These are phyloP conservation scores for Ceraceosorus bombacis DNA, from an alignment of 1,284 basidiomycete species.

Conservation along the genomic window DNA sequence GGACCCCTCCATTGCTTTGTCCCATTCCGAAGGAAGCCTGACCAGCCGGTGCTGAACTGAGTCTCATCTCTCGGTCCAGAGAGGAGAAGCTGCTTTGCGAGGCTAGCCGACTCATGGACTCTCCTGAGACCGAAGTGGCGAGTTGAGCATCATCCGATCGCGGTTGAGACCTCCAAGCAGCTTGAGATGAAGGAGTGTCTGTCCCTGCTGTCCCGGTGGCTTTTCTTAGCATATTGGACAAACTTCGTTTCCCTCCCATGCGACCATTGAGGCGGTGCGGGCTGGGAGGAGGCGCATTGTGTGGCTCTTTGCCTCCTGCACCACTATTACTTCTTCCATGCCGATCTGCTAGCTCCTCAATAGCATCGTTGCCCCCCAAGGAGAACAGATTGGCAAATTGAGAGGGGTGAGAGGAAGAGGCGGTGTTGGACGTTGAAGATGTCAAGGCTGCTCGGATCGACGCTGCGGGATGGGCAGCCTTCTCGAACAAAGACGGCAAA, in stretches of 20 bases:
- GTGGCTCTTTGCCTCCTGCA: background rate
- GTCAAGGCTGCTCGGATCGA: constrained; percentile 31
- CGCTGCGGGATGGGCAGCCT: constrained; percentile 35
- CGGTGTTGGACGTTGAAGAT: background rate
- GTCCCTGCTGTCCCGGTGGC: constrained; percentile 12
- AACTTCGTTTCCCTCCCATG: constrained; percentile 26
- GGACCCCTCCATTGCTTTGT: no score
- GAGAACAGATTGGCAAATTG: background rate
- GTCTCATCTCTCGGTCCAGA: no score
- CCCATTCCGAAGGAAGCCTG: no score
- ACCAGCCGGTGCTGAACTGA: no score
- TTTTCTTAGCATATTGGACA: constrained; percentile 33
- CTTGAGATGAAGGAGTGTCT: no score
- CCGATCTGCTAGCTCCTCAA: background rate
- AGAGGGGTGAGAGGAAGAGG: background rate
- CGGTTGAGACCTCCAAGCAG: no score
- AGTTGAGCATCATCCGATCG: no score
- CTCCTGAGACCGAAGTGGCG: no score
- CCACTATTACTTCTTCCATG: background rate
- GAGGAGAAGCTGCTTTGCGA: no score
- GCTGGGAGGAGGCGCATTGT: background rate
- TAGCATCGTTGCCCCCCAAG: background rate
- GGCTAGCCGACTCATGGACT: no score
- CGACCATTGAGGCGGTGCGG: constrained; percentile 5
- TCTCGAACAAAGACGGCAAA: constrained; percentile 36